A percentile compares a stretch with the other conserved stretches of the same genome.
Evolutionary conservation across 108 stramenopile genomes (phyloP).

Genomic region (Nitzschia palea): DNA sequence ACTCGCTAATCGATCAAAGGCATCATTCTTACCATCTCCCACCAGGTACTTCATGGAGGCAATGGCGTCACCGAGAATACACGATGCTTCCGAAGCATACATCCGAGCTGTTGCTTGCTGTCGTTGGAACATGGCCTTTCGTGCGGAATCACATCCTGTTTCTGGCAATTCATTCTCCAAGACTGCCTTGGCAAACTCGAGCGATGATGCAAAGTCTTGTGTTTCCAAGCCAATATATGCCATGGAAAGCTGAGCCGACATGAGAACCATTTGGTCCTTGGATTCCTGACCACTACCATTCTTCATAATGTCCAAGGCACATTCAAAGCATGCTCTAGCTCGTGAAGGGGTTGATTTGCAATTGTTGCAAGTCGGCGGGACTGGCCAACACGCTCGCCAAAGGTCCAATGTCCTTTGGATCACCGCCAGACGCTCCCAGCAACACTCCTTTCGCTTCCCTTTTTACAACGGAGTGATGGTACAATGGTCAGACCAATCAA

Average conservation of each 20-base stretch:
- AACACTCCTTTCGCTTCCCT: not conserved
- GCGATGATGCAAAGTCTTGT: conserved; percentile 41
- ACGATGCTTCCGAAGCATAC: conserved; percentile 68
- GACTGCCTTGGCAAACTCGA: conserved; percentile 43
- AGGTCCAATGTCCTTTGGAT: conserved; percentile 6
- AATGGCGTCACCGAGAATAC: conserved; percentile 42
- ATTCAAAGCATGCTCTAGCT: conserved; percentile 26
- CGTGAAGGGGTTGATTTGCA: conserved; percentile 36
- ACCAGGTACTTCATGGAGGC: conserved; percentile 48
- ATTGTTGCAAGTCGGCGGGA: conserved; percentile 40
- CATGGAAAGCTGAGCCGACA: conserved; percentile 45
- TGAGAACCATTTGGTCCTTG: conserved; percentile 12
- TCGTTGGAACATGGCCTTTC: conserved; percentile 19
- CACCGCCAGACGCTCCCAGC: not conserved
- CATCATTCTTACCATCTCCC: conserved; percentile 49
- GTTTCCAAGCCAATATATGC: conserved; percentile 60
- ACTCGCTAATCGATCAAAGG: conserved; percentile 50
- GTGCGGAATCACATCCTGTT: not conserved
- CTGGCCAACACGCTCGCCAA: conserved; percentile 33
- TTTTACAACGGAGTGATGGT: too few species aligned
- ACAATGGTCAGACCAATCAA: too few species aligned
- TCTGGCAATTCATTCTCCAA: conserved; percentile 12
- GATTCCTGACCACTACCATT: not conserved
- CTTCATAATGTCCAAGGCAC: conserved; percentile 14
- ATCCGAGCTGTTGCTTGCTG: conserved; percentile 56